Base-by-base conservation (phyloP, 169 alveolate species). In the Theileria equi region DNA sequence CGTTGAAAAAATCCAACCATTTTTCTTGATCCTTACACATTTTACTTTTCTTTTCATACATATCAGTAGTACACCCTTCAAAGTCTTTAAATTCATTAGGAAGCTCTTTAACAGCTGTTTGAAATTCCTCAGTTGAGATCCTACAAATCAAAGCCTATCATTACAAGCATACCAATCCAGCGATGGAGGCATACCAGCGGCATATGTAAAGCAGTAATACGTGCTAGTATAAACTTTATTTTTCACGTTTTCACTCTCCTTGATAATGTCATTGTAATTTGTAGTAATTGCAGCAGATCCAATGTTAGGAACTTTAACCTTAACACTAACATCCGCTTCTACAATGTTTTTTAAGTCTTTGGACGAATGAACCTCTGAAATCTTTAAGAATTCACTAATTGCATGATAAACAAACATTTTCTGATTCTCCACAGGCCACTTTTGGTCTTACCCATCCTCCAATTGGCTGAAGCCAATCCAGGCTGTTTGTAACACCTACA, bases 361-460 rank as follows among this genome's bases (percentile, higher is more conserved):
- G 1, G 45, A 44, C 32, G 60, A 38, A n/a, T 50, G 41, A 7
- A 61, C 53, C 54, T 64, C 80, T 1, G 29, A 41, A 0, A 74
- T 72, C 84, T 74, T 0, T 5, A 0, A 0, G 0, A 34, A 17
- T 11, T 23, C 5, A 0, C 11, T 5, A 7, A 36, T 19, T 4
- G 34, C 10, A 5, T 6, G n/a, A 10, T 47, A 17, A 16, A 31
- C 65, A 8, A 28, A 74, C 84, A 5, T 68, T 62, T 53, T 74
- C 80, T 7, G 64, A 31, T 41, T 77, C 86, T 17, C 86, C 81
- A 29, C 86, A 77, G 5, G 86, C 60, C 13, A 50, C 69, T 67
- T 54, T 67, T 7, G 86, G 86, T n/a, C 86, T 17, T 11, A 67
- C 81, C 86, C 86, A 77, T 5, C 86, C 86, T n/a, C 86, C 86